Conservation (phyloP, 2,329 filamentous ascomycete species). For the Penicillium sp. region DNA sequence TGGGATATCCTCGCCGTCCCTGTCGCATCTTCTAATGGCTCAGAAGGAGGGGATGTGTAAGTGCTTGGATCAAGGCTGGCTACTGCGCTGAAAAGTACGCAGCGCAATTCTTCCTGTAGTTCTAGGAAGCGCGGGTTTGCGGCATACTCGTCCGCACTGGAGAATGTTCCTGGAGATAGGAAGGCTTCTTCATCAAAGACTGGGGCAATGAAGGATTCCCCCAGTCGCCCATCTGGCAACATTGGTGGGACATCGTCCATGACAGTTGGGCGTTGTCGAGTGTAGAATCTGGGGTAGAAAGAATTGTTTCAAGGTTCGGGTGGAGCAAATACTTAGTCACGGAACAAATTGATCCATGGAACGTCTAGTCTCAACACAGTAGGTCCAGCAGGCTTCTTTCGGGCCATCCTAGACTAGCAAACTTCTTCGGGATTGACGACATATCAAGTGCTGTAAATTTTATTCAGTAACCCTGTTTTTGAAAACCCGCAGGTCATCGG, state of each 20-base stretch:
- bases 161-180: slow-evolving; percentile 26
- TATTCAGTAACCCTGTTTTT: too few relatives aligned
- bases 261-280: background rate
- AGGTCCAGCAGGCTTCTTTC: background rate
- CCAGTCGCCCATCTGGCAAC: slow-evolving; percentile 7
- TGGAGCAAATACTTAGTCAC: slow-evolving; percentile 4
- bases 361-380: background rate
- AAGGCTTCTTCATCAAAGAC: slow-evolving; percentile 25
- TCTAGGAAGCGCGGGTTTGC: slow-evolving; percentile 44
- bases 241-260: slow-evolving; percentile 19
- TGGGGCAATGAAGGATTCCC: slow-evolving; percentile 13
- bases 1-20: slow-evolving; percentile 4
- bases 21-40: slow-evolving; percentile 18
- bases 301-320: slow-evolving; percentile 1
- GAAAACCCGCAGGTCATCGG: too few relatives aligned
- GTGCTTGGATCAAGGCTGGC: slow-evolving; percentile 41
- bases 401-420: too few relatives aligned
- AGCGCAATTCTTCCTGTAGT: slow-evolving; percentile 45
- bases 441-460: too few relatives aligned
- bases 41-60: slow-evolving; percentile 31
- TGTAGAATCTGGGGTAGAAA: slow-evolving; percentile 12
- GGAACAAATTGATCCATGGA: background rate
- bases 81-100: slow-evolving; percentile 44
- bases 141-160: slow-evolving; percentile 26
- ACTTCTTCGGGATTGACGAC: too few relatives aligned